Percentiles rank a stretch among this genome's conserved stretches.
These are phyloP conservation scores for Globisporangium barbulae DNA, from an alignment of 352 stramenopile genomes.

Conservation along the genomic window DNA sequence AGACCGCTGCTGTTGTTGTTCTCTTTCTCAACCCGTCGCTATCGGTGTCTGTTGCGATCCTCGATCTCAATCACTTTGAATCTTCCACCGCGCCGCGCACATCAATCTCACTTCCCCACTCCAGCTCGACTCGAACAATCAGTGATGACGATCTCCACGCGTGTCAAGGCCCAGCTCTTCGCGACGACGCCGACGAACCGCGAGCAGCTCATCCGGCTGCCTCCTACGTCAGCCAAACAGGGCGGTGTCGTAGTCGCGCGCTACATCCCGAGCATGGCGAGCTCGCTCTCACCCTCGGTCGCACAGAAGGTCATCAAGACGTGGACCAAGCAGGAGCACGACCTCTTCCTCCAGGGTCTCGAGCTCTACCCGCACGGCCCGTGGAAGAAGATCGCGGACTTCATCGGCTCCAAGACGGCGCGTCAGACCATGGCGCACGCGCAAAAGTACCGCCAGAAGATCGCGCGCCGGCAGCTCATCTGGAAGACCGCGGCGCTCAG, in stretches of 20 bases:
- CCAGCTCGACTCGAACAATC: background rate
- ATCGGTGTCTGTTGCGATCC: background rate
- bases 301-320: constrained; percentile 23
- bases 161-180: constrained; percentile 24
- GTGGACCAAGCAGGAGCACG: constrained; percentile 27
- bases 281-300: constrained; percentile 19
- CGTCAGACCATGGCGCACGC: constrained; percentile 29
- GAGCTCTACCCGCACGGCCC: constrained; percentile 23
- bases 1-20: background rate
- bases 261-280: constrained; percentile 16
- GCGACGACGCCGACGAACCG: constrained; percentile 18
- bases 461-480: constrained; percentile 20
- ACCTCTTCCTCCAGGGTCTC: constrained; percentile 26
- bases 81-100: background rate
- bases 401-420: constrained; percentile 24
- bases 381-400: constrained; percentile 25
- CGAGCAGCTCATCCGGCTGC: constrained; percentile 24
- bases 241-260: constrained; percentile 32
- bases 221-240: constrained; percentile 21
- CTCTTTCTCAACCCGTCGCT: background rate
- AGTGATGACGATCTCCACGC: constrained; percentile 25
- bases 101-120: background rate
- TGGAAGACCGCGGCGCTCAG: constrained; percentile 18
- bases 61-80: constrained; percentile 14
- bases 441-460: constrained; percentile 34